Evolutionary conservation across 2,329 filamentous ascomycete species (phyloP).

Genomic region (Bertia moriformis): DNA sequence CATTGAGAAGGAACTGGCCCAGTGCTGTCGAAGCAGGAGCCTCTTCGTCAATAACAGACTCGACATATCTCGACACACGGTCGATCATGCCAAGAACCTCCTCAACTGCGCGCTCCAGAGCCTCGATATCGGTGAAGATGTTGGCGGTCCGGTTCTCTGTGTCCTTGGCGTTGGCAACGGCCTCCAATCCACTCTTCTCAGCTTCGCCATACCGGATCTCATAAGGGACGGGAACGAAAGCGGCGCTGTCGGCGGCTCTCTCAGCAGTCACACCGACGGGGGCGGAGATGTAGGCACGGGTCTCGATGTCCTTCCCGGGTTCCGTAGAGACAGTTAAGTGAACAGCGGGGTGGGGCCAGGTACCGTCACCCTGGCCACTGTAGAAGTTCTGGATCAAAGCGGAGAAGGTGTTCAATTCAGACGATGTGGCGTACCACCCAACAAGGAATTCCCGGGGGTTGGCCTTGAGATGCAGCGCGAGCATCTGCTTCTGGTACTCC

Average conservation of each 20-base stretch:
- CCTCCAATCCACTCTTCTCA: constrained; percentile 55
- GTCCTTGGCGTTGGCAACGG: constrained; percentile 71
- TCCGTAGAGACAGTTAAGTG: constrained; percentile 90
- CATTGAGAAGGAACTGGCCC: constrained; percentile 89
- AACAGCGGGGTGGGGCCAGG: constrained; percentile 91
- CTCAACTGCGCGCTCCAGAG: constrained; percentile 70
- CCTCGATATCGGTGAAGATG: constrained; percentile 78
- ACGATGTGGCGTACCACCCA: constrained; percentile 95
- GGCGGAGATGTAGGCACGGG: constrained; percentile 85
- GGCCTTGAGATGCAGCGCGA: constrained; percentile 82
- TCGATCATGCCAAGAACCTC: constrained; percentile 82
- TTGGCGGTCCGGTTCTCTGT: constrained; percentile 58
- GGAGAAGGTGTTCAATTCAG: constrained; percentile 95
- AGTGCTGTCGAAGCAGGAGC: constrained; percentile 77
- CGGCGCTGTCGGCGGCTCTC: constrained; percentile 84
- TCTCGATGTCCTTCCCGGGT: constrained; percentile 75
- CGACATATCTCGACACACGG: constrained; percentile 80
- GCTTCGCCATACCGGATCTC: constrained; percentile 69
- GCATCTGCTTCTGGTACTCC: constrained; percentile 99
- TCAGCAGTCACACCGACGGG: constrained; percentile 91
- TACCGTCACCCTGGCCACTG: constrained; percentile 88
- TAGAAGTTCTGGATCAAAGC: constrained; percentile 99
- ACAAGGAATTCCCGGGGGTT: constrained; percentile 87
- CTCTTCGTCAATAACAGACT: constrained; percentile 86
- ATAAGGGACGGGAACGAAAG: constrained; percentile 95